These are phyloP conservation scores for Leccinum subrobustum DNA, from an alignment of 1,284 basidiomycete species.

Conservation along the genomic window DNA sequence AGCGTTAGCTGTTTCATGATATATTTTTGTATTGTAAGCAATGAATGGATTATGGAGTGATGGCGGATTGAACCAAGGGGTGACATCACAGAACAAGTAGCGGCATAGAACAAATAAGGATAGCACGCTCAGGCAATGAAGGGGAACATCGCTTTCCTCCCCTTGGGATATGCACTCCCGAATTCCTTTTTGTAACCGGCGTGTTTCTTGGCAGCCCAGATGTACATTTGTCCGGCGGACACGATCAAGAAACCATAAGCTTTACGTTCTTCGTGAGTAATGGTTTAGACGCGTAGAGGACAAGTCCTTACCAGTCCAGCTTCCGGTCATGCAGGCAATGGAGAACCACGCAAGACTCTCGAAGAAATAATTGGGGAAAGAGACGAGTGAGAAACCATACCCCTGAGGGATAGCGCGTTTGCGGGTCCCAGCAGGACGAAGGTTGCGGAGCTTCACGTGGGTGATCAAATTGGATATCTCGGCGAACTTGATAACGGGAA, in stretches of 20 bases:
- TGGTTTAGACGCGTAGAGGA: background rate
- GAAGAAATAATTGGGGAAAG: slow-evolving; percentile 96
- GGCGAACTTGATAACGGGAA: slow-evolving; percentile 55
- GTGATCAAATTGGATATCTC: slow-evolving; percentile 87
- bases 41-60: background rate
- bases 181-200: slow-evolving; percentile 91
- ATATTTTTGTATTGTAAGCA: background rate
- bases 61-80: background rate
- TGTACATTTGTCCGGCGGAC: slow-evolving; percentile 71
- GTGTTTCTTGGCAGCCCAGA: slow-evolving; percentile 95
- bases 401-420: slow-evolving; percentile 84
- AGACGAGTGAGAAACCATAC: slow-evolving; percentile 83
- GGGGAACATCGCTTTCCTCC: slow-evolving; percentile 81
- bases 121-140: slow-evolving; percentile 39
- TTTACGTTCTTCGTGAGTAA: slow-evolving; percentile 29
- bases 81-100: background rate
- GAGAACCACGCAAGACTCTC: slow-evolving; percentile 80
- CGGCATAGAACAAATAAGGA: background rate
- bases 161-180: slow-evolving; percentile 77
- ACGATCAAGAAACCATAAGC: slow-evolving; percentile 76
- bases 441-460: slow-evolving; percentile 79
- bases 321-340: slow-evolving; percentile 79
- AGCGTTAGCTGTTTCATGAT: background rate
- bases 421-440: slow-evolving; percentile 82
- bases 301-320: slow-evolving; percentile 61